Conservation (phyloP, 768 basidiomycete genomes). For the Postia placenta region DNA sequence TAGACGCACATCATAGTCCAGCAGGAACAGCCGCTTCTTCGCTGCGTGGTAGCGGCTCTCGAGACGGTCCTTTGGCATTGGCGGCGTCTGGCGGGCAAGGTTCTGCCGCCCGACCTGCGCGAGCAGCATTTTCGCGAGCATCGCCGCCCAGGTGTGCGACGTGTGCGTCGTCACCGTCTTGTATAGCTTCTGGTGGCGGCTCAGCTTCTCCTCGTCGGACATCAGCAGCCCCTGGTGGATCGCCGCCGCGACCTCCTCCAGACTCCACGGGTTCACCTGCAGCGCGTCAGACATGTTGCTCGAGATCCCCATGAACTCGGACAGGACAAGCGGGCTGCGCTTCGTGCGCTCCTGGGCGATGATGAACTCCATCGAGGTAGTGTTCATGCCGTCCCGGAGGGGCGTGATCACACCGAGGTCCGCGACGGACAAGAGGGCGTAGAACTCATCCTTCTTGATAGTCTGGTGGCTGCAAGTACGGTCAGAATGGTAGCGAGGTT, state of each 20-base stretch:
- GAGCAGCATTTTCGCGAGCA: conserved; percentile 83
- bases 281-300: conserved; percentile 86
- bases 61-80: conserved; percentile 60
- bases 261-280: conserved; percentile 94
- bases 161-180: conserved; percentile 89
- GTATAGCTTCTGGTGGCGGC: conserved; percentile 71
- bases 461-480: conserved; percentile 73
- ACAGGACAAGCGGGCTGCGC: conserved; percentile 82
- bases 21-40: conserved; percentile 82
- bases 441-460: conserved; percentile 97
- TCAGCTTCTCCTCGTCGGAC: conserved; percentile 66
- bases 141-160: conserved; percentile 90
- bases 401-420: conserved; percentile 95
- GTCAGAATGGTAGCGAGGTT: not conserved
- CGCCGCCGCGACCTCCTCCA: conserved; percentile 83
- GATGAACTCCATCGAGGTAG: conserved; percentile 96
- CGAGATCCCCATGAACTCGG: conserved; percentile 98
- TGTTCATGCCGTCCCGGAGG: conserved; percentile 98
- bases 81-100: conserved; percentile 79
- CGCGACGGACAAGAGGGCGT: conserved; percentile 87
- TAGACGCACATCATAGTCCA: conserved; percentile 86
- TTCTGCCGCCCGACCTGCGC: conserved; percentile 74
- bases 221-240: conserved; percentile 87
- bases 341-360: conserved; percentile 86
- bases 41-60: conserved; percentile 58